Evolutionary conservation across 352 stramenopile genomes (phyloP).

Genomic region (Aphanomyces stellatus): DNA sequence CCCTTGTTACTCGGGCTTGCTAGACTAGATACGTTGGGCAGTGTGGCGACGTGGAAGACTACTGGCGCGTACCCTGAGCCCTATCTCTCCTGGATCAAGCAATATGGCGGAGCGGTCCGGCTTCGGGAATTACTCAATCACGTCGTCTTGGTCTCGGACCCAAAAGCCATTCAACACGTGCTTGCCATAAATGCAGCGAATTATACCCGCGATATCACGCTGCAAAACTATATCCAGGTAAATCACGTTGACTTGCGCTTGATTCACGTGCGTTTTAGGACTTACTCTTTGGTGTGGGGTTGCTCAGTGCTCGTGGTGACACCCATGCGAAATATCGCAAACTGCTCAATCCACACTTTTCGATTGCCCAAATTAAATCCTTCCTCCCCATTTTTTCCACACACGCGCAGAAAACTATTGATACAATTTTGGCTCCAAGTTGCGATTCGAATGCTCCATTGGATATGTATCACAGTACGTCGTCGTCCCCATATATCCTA

Average conservation of each 20-base stretch:
- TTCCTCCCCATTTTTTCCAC: neutral
- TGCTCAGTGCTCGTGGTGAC: neutral
- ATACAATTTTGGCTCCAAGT: neutral
- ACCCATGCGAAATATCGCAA: neutral
- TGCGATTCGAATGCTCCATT: neutral
- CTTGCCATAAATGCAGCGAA: neutral
- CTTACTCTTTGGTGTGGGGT: neutral
- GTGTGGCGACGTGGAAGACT: neutral
- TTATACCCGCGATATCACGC: neutral
- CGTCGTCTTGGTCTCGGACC: neutral
- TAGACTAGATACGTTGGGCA: neutral
- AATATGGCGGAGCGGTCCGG: neutral
- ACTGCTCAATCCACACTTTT: neutral
- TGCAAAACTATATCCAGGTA: neutral
- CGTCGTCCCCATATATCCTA: neutral
- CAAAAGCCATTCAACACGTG: neutral
- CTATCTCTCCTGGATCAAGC: neutral
- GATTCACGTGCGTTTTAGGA: neutral
- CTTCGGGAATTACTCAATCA: neutral
- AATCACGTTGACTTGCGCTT: neutral
- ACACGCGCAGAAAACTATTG: neutral
- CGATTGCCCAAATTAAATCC: neutral
- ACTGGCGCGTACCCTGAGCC: neutral
- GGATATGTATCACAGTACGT: neutral
- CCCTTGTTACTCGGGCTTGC: neutral